A percentile compares a stretch with the other conserved stretches of the same genome.
Conservation (phyloP, 2,329 filamentous ascomycete genomes). For the Escovopsis weberi region DNA sequence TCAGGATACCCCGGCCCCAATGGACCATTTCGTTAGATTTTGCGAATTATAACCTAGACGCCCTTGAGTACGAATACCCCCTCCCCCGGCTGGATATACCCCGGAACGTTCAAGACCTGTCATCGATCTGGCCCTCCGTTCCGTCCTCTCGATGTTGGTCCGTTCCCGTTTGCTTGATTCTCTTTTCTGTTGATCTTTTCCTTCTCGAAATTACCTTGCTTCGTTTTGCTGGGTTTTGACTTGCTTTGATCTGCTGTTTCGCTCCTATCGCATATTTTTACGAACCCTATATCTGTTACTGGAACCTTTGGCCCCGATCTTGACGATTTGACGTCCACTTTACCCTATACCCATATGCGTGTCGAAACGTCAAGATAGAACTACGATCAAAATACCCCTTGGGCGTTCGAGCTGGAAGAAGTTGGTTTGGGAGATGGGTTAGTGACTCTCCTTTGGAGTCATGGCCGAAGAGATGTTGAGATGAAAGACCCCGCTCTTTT, state of each 20-base stretch:
- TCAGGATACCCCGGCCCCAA: constrained; percentile 91
- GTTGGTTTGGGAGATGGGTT: constrained; percentile 13
- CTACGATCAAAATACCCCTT: constrained; percentile 21
- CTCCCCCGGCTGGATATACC: constrained; percentile 46
- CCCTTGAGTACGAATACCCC: constrained; percentile 37
- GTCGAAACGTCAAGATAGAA: constrained; percentile 17
- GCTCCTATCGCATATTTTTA: background rate
- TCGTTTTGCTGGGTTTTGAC: constrained; percentile 7
- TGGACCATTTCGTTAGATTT: constrained; percentile 76
- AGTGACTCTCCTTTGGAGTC: constrained; percentile 1
- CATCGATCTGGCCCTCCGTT: constrained; percentile 18
- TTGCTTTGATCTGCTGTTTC: constrained; percentile 7
- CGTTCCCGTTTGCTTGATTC: constrained; percentile 5
- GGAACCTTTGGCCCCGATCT: constrained; percentile 14
- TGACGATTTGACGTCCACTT: constrained; percentile 19
- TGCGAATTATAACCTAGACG: constrained; percentile 22
- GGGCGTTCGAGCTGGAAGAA: constrained; percentile 12
- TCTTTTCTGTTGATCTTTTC: constrained; percentile 10
- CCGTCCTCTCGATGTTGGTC: constrained; percentile 10
- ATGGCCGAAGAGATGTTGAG: background rate
- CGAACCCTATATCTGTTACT: constrained; percentile 9
- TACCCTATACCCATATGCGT: constrained; percentile 21
- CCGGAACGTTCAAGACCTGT: constrained; percentile 39
- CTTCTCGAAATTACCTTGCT: constrained; percentile 6
- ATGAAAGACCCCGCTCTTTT: no score